These are phyloP conservation scores for Talaromyces sp. DNA, from an alignment of 2,329 filamentous ascomycete species.

Conservation along the genomic window DNA sequence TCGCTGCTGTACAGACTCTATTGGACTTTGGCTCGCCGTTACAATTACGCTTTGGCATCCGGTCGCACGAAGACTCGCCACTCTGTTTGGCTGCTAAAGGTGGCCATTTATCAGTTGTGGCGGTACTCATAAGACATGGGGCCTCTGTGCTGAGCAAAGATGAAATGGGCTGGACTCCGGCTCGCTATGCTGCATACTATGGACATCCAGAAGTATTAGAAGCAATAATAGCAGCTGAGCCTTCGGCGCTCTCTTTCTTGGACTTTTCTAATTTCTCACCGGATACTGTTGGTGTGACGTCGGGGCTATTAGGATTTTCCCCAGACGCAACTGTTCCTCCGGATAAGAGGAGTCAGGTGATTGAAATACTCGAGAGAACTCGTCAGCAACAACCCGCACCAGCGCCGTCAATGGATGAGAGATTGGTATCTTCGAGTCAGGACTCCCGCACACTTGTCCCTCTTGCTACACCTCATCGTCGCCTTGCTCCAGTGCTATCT, in stretches of 20 bases:
- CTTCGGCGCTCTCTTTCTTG: constrained; percentile 17
- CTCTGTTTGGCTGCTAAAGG: constrained; percentile 36
- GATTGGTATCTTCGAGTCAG: not conserved
- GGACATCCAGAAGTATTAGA: constrained; percentile 35
- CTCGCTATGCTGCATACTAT: constrained; percentile 38
- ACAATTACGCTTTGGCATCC: constrained; percentile 25
- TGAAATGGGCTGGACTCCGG: constrained; percentile 36
- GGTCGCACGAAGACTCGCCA: constrained; percentile 35
- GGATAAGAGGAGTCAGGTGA: constrained; percentile 23
- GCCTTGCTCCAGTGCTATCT: not conserved
- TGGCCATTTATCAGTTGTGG: constrained; percentile 33
- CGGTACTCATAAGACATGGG: constrained; percentile 31
- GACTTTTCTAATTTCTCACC: constrained; percentile 14
- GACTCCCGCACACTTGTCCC: not conserved
- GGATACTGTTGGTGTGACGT: constrained; percentile 20
- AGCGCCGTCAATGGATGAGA: not conserved
- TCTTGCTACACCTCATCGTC: not conserved
- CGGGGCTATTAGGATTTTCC: constrained; percentile 26
- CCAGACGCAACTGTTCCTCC: constrained; percentile 23
- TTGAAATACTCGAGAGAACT: constrained; percentile 20
- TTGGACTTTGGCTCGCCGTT: constrained; percentile 32
- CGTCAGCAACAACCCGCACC: constrained; percentile 6
- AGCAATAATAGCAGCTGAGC: constrained; percentile 28
- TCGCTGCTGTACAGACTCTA: constrained; percentile 32
- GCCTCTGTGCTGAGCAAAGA: constrained; percentile 35